These are phyloP conservation scores for Candida tammaniensis DNA, from an alignment of 805 yeast genomes.

Conservation along the genomic window DNA sequence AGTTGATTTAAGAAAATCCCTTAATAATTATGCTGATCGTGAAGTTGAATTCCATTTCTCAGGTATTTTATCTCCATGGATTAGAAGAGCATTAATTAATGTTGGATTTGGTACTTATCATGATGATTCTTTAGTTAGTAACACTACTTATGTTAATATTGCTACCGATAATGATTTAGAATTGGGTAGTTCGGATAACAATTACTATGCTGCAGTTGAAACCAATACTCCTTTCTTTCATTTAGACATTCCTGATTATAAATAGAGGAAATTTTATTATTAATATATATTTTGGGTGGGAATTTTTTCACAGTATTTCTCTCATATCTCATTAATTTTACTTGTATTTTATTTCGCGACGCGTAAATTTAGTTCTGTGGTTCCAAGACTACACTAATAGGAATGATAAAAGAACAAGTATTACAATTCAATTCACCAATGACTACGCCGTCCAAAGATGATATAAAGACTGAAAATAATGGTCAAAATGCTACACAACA, in stretches of 20 bases:
- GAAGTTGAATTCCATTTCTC: slow-evolving; percentile 89
- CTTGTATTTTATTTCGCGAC: slow-evolving; percentile 1
- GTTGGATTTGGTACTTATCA: slow-evolving; percentile 72
- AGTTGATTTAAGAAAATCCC: slow-evolving; percentile 69
- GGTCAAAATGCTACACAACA: background rate
- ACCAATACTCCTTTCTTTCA: slow-evolving; percentile 78
- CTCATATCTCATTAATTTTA: background rate
- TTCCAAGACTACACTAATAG: background rate
- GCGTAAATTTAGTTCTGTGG: slow-evolving; percentile 1
- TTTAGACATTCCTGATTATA: slow-evolving; percentile 65
- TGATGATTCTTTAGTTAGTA: slow-evolving; percentile 38
- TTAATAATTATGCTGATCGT: slow-evolving; percentile 71
- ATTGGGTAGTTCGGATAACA: slow-evolving; percentile 21
- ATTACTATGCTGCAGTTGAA: slow-evolving; percentile 52
- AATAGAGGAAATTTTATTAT: slow-evolving; percentile 1
- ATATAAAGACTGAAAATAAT: background rate
- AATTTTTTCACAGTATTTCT: background rate
- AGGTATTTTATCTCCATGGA: slow-evolving; percentile 85
- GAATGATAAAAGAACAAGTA: slow-evolving; percentile 1
- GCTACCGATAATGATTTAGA: slow-evolving; percentile 34
- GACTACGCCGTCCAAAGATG: slow-evolving; percentile 7
- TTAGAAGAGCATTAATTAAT: slow-evolving; percentile 67
- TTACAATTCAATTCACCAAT: slow-evolving; percentile 7
- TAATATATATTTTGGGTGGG: too few relatives aligned
- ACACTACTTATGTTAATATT: slow-evolving; percentile 39